Conservation (phyloP, 108 stramenopile genomes). For the Cyclostephanos tholiformis region DNA sequence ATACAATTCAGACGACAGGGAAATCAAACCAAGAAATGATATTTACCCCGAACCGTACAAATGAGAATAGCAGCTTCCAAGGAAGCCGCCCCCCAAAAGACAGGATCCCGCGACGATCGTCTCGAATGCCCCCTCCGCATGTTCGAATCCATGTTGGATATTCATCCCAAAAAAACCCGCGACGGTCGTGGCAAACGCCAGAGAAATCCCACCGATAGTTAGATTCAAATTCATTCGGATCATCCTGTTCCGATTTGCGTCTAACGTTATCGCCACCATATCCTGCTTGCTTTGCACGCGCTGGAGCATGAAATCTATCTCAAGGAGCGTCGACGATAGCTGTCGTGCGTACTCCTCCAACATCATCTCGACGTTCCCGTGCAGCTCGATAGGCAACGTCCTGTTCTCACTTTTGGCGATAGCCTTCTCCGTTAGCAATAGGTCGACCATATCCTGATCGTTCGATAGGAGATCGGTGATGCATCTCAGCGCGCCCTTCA, state of each 20-base stretch:
- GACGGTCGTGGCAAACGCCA: conserved; percentile 69
- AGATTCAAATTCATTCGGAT: conserved; percentile 86
- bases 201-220: conserved; percentile 61
- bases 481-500: conserved; percentile 69
- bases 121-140: conserved; percentile 61
- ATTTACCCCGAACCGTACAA: conserved; percentile 39
- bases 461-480: conserved; percentile 71
- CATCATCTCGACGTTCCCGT: conserved; percentile 79
- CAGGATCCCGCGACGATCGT: conserved; percentile 49
- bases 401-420: conserved; percentile 45
- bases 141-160: conserved; percentile 76
- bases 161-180: conserved; percentile 95
- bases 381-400: conserved; percentile 59
- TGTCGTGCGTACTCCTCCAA: conserved; percentile 86
- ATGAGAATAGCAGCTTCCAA: conserved; percentile 60
- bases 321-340: conserved; percentile 64
- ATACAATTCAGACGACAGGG: not conserved
- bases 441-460: conserved; percentile 82
- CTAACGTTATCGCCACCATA: conserved; percentile 74
- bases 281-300: conserved; percentile 89
- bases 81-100: conserved; percentile 47
- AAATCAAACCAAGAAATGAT: not conserved
- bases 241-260: conserved; percentile 84
- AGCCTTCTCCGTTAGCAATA: conserved; percentile 80
- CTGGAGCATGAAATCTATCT: conserved; percentile 69